Conservation (phyloP, 2,329 filamentous ascomycete species). For the Hyphodiscus sp. region DNA sequence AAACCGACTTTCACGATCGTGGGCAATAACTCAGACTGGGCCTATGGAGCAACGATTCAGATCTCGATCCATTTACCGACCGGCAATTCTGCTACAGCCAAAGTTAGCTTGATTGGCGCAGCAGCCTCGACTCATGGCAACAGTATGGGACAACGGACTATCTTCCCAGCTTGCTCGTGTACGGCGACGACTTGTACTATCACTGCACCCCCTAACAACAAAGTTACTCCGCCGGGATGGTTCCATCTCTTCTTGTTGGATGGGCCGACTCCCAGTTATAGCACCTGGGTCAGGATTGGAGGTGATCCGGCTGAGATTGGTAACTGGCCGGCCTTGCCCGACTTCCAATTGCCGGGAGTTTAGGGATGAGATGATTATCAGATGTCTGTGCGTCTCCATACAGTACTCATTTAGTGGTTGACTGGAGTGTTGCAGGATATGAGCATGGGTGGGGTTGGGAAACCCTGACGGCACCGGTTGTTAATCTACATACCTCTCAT, state of each 20-base stretch:
- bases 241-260: conserved; percentile 60
- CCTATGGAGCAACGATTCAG: conserved; percentile 26
- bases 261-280: conserved; percentile 50
- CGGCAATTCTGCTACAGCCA: conserved; percentile 12
- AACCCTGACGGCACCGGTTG: no score
- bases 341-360: conserved; percentile 35
- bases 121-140: conserved; percentile 53
- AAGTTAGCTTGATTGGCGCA: conserved; percentile 27
- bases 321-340: conserved; percentile 49
- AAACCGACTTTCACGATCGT: conserved; percentile 48
- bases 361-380: no score
- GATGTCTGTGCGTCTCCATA: no score
- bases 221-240: conserved; percentile 55
- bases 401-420: no score
- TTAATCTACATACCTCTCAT: no score
- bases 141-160: conserved; percentile 59
- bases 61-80: conserved; percentile 13
- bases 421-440: no score
- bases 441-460: no score
- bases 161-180: conserved; percentile 46
- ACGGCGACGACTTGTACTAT: conserved; percentile 47
- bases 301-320: conserved; percentile 37
- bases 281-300: conserved; percentile 34
- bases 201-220: conserved; percentile 47
- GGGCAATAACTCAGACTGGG: conserved; percentile 53